Evolutionary conservation across 2,329 filamentous ascomycete species (phyloP).

Genomic region (Ophiosphaerella korrae): DNA sequence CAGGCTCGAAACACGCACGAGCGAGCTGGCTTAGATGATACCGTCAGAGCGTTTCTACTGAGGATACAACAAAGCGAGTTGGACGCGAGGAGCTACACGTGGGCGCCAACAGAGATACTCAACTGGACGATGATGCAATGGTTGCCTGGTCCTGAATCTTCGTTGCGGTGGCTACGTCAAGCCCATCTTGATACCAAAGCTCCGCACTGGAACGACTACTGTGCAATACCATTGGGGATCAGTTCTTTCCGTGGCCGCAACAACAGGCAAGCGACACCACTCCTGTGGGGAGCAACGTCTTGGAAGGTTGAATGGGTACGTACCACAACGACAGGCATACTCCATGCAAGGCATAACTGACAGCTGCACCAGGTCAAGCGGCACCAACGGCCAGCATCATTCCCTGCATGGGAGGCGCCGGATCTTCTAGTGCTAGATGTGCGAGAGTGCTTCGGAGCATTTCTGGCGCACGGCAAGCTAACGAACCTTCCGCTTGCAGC

Average conservation of each 20-base stretch:
- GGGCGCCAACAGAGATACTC: slow-evolving; percentile 57
- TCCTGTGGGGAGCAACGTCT: slow-evolving; percentile 48
- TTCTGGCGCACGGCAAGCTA: slow-evolving; percentile 17
- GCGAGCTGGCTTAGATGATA: slow-evolving; percentile 3
- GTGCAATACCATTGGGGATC: slow-evolving; percentile 46
- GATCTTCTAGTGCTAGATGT: slow-evolving; percentile 49
- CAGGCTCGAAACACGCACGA: slow-evolving; percentile 7
- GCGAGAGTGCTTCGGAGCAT: slow-evolving; percentile 45
- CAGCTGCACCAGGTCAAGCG: slow-evolving; percentile 23
- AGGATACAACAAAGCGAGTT: slow-evolving; percentile 19
- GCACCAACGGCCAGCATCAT: slow-evolving; percentile 38
- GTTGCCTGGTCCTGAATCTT: slow-evolving; percentile 55
- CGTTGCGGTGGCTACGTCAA: slow-evolving; percentile 51
- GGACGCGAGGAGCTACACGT: slow-evolving; percentile 4
- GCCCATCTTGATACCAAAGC: slow-evolving; percentile 33
- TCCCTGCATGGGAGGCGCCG: slow-evolving; percentile 50
- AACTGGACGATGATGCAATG: slow-evolving; percentile 61
- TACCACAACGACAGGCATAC: neutral
- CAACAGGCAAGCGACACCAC: slow-evolving; percentile 26
- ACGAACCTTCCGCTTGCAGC: slow-evolving; percentile 28
- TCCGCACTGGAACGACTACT: slow-evolving; percentile 24
- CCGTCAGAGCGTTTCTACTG: slow-evolving; percentile 3
- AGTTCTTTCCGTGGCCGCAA: slow-evolving; percentile 41
- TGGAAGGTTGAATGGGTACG: slow-evolving; percentile 46
- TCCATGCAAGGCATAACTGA: neutral